A percentile compares a stretch with the other conserved stretches of the same genome.
These are phyloP conservation scores for Populus hybrid DNA, from an alignment of 441 rosid genomes.

Conservation along the genomic window DNA sequence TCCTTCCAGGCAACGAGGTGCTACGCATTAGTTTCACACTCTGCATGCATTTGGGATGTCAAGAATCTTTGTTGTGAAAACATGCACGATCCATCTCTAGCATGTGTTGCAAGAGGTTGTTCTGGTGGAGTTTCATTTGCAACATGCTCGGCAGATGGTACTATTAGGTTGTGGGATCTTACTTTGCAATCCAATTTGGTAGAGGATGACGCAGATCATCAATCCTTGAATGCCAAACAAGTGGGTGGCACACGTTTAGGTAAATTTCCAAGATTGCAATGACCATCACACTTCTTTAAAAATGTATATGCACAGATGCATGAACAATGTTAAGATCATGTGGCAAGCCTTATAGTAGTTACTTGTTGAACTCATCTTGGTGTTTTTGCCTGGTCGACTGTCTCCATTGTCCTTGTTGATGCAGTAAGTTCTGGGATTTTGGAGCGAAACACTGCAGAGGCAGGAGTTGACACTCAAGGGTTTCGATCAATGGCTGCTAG, in stretches of 20 bases:
- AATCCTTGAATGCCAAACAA: constrained; percentile 29
- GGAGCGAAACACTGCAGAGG: constrained; percentile 59
- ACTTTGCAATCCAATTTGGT: constrained; percentile 42
- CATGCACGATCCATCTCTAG: constrained; percentile 63
- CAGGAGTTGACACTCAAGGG: constrained; percentile 51
- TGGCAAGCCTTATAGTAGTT: background rate
- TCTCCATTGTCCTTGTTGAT: constrained; percentile 14
- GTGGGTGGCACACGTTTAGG: constrained; percentile 49
- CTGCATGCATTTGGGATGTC: constrained; percentile 83
- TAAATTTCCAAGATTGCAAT: constrained; percentile 27
- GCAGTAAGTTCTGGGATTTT: constrained; percentile 73
- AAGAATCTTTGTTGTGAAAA: constrained; percentile 82
- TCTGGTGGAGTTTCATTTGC: constrained; percentile 81
- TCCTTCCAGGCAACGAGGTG: constrained; percentile 60
- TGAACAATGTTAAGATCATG: constrained; percentile 1
- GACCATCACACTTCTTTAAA: background rate
- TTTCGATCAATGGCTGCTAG: constrained; percentile 75
- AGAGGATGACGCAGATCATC: constrained; percentile 28
- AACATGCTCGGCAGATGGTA: constrained; percentile 88
- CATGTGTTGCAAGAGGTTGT: constrained; percentile 84
- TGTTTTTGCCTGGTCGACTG: constrained; percentile 5
- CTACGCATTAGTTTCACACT: constrained; percentile 65
- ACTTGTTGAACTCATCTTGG: background rate
- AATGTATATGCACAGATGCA: constrained; percentile 2
- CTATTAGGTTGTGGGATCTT: constrained; percentile 86